These are phyloP conservation scores for Pharnaceum exiguum DNA, from an alignment of 148 eudicot species.

Conservation along the genomic window DNA sequence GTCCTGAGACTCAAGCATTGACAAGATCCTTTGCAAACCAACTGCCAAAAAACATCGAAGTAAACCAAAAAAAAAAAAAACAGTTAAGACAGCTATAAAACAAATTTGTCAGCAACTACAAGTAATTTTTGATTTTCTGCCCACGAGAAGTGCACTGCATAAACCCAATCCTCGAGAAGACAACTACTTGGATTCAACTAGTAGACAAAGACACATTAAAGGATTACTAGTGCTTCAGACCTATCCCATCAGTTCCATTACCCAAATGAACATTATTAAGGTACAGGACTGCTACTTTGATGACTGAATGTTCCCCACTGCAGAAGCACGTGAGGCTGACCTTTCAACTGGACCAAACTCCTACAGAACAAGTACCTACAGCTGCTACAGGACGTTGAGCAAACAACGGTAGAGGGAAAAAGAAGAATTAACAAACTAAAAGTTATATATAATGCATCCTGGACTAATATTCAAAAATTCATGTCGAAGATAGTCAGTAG, in stretches of 20 bases:
- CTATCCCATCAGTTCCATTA: background rate
- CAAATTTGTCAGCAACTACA: background rate
- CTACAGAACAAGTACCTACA: background rate
- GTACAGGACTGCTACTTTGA: background rate
- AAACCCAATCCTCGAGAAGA: background rate
- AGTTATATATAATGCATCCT: too few relatives aligned
- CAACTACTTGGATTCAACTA: background rate
- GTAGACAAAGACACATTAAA: background rate
- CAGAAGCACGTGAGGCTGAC: too few relatives aligned
- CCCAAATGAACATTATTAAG: background rate
- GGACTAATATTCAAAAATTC: too few relatives aligned
- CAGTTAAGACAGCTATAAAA: background rate
- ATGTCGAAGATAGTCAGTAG: too few relatives aligned
- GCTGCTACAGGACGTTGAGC: background rate
- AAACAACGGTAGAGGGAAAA: background rate
- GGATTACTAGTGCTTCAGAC: background rate
- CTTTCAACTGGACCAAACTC: too few relatives aligned
- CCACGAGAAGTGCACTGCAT: too few relatives aligned
- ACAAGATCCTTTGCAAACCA: constrained; percentile 83
- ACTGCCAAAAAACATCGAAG: too few relatives aligned
- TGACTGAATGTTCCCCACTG: too few relatives aligned
- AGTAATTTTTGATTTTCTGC: background rate
- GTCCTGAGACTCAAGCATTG: constrained; percentile 93
- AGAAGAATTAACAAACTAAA: too few relatives aligned
- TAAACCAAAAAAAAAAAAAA: background rate